Evolutionary conservation across 2,329 filamentous ascomycete species (phyloP).

Genomic region (Chaetomium olivaceum): DNA sequence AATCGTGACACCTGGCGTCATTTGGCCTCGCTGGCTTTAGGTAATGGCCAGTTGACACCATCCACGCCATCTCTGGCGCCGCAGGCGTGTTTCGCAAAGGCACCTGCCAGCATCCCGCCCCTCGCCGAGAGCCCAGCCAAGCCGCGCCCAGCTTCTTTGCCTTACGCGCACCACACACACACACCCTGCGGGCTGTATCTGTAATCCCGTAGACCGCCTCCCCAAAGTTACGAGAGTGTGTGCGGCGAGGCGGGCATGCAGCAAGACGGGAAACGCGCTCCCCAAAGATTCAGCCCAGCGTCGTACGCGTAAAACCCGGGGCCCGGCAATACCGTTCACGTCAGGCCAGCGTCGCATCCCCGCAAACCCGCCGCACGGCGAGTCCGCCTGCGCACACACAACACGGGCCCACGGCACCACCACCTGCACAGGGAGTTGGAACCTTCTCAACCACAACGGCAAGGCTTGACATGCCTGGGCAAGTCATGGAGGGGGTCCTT

Average conservation of each 20-base stretch:
- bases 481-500: background rate
- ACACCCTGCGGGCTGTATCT: background rate
- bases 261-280: background rate
- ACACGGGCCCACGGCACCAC: background rate
- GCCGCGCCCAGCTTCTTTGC: background rate
- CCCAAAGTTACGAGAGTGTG: background rate
- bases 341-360: conserved; percentile 24
- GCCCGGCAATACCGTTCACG: conserved; percentile 14
- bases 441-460: background rate
- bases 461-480: background rate
- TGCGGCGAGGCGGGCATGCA: background rate
- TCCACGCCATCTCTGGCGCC: conserved; percentile 25
- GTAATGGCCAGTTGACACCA: conserved; percentile 23
- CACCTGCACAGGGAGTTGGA: background rate
- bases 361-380: conserved; percentile 21
- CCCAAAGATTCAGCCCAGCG: conserved; percentile 5
- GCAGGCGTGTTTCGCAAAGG: conserved; percentile 16
- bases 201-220: background rate
- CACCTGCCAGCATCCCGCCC: background rate
- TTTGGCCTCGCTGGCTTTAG: background rate
- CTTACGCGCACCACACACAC: background rate
- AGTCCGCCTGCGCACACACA: conserved; percentile 9
- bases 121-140: background rate
- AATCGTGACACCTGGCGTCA: conserved; percentile 12
- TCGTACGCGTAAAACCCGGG: conserved; percentile 3